phyloP scores from a whole-genome alignment of 164 flowering plant genomes.

The Protea cynaroides region DNA sequence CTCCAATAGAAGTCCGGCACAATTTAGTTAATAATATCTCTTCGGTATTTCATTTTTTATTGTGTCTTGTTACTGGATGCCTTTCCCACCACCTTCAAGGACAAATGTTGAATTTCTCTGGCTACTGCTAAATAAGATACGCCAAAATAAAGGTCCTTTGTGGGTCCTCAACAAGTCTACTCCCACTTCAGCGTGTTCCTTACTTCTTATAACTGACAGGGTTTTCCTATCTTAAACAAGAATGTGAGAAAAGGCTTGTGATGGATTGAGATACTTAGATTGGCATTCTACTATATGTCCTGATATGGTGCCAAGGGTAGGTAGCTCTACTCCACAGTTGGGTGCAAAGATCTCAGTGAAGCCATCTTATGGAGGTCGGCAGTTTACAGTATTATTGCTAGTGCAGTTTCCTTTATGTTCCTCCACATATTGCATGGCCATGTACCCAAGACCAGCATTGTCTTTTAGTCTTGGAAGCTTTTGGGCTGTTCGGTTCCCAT shows the following conservation, averaged over 20 bases:
- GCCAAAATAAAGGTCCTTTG: conserved; percentile 71
- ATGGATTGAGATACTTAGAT: conserved; percentile 50
- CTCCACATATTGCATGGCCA: conserved; percentile 71
- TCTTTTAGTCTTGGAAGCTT: conserved; percentile 42
- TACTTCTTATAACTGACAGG: conserved; percentile 41
- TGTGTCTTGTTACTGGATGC: conserved; percentile 67
- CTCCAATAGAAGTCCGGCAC: too few relatives aligned
- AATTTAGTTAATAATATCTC: too few relatives aligned
- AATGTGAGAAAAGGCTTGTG: conserved; percentile 44
- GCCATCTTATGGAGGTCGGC: conserved; percentile 58
- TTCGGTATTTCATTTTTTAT: too few relatives aligned
- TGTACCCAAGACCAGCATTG: conserved; percentile 82
- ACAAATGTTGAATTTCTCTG: conserved; percentile 63
- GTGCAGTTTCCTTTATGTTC: conserved; percentile 65
- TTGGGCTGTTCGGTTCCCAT: conserved; percentile 56
- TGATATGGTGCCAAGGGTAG: conserved; percentile 65
- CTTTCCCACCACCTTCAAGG: conserved; percentile 63
- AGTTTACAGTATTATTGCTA: conserved; percentile 39
- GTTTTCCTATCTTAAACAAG: conserved; percentile 40
- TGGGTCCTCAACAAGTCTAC: conserved; percentile 50
- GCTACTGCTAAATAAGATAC: conserved; percentile 61
- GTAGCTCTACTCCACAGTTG: conserved; percentile 84
- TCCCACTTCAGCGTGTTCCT: conserved; percentile 59
- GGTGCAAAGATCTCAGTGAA: conserved; percentile 84
- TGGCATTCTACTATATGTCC: conserved; percentile 62